Conservation (phyloP, 495 filamentous ascomycete genomes). For the Neurospora sp. region DNA sequence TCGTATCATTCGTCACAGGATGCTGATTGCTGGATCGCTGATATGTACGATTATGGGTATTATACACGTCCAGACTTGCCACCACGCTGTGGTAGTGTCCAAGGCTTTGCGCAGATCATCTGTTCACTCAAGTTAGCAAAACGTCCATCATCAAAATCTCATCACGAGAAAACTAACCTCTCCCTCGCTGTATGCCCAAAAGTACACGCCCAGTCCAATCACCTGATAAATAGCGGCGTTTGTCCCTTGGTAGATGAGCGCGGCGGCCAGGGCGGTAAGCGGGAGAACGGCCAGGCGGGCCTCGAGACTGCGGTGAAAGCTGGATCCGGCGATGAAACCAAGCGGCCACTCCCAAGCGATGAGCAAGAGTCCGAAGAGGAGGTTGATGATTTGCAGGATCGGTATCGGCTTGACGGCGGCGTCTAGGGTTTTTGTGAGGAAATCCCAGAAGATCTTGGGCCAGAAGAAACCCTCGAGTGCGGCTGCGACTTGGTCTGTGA, state of each 20-base stretch:
- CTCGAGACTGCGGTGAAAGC: conserved; percentile 79
- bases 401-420: conserved; percentile 76
- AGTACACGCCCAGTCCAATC: conserved; percentile 79
- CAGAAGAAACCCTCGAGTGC: conserved; percentile 87
- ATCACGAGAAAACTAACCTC: conserved; percentile 42
- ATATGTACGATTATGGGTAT: neutral
- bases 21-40: neutral
- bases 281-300: conserved; percentile 76
- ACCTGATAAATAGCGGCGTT: conserved; percentile 90
- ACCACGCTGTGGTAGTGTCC: conserved; percentile 40
- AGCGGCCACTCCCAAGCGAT: conserved; percentile 92
- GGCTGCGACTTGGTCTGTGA: conserved; percentile 69
- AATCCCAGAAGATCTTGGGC: conserved; percentile 99
- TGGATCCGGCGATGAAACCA: conserved; percentile 50
- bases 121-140: conserved; percentile 13
- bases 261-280: conserved; percentile 60
- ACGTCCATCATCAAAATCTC: neutral
- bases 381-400: conserved; percentile 85
- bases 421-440: conserved; percentile 84
- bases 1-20: neutral
- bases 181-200: conserved; percentile 95
- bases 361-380: conserved; percentile 75
- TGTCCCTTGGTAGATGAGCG: conserved; percentile 82
- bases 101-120: conserved; percentile 43
- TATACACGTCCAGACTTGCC: conserved; percentile 27